Evolutionary conservation across 2,329 filamentous ascomycete genomes (phyloP).

Genomic region (Talaromyces marneffei): DNA sequence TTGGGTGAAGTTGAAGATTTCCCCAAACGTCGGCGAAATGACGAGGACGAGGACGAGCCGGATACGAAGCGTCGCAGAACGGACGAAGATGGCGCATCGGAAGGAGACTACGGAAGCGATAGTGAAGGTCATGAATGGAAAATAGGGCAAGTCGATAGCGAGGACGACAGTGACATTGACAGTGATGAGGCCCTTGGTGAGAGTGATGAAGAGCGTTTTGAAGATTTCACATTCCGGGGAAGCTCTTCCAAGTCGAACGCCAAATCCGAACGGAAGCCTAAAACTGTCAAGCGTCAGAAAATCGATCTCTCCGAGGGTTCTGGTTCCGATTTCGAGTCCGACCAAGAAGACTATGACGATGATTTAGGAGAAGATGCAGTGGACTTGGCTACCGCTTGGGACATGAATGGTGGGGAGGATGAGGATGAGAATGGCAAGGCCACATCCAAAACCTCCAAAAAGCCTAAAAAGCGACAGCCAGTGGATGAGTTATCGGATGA

Average conservation of each 20-base stretch:
- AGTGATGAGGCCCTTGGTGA: slow-evolving; percentile 81
- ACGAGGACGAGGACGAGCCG: slow-evolving; percentile 36
- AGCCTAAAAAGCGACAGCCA: slow-evolving; percentile 23
- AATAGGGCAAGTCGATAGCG: slow-evolving; percentile 62
- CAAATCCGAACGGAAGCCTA: slow-evolving; percentile 30
- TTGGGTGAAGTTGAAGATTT: slow-evolving; percentile 54
- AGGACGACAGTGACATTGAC: slow-evolving; percentile 64
- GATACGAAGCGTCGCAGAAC: slow-evolving; percentile 42
- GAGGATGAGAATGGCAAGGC: slow-evolving; percentile 29
- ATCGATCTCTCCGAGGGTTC: slow-evolving; percentile 49
- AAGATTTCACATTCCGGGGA: slow-evolving; percentile 65
- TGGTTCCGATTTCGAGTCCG: slow-evolving; percentile 34
- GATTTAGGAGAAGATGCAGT: slow-evolving; percentile 60
- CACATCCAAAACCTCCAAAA: slow-evolving; percentile 23
- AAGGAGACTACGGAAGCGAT: slow-evolving; percentile 70
- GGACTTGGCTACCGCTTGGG: slow-evolving; percentile 57
- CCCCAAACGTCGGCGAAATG: slow-evolving; percentile 37
- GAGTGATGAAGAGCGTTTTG: slow-evolving; percentile 79
- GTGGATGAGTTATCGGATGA: slow-evolving; percentile 14
- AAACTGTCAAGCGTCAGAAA: slow-evolving; percentile 27
- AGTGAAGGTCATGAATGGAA: slow-evolving; percentile 82
- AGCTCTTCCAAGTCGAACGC: slow-evolving; percentile 43
- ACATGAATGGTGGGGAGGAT: slow-evolving; percentile 47
- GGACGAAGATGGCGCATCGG: slow-evolving; percentile 42
- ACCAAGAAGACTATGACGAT: slow-evolving; percentile 46